phyloP scores from a whole-genome alignment of 805 yeast genomes.

The Phaffomyces thermotolerans region DNA sequence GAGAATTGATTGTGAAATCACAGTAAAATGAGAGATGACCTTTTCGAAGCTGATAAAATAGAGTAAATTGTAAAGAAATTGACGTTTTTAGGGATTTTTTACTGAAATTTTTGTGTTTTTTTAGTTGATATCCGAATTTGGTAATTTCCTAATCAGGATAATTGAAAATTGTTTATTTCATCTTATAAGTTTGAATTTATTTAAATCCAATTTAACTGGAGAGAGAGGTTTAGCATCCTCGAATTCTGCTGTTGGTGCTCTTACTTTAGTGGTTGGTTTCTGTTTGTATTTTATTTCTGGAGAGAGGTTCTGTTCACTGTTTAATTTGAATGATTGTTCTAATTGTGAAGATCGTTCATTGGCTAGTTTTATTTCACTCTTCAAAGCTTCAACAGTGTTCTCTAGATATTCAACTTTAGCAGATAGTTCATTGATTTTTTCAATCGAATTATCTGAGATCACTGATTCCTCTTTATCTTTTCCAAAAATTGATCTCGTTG shows the following conservation, averaged over 20 bases:
- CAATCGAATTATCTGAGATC: constrained; percentile 9
- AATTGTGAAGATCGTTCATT: constrained; percentile 15
- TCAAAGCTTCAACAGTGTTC: constrained; percentile 5
- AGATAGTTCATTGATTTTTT: constrained; percentile 16
- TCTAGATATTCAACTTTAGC: constrained; percentile 10
- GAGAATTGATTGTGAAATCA: background rate
- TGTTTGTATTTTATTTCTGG: constrained; percentile 1
- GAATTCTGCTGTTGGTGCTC: background rate
- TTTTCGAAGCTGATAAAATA: background rate
- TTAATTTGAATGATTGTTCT: constrained; percentile 10
- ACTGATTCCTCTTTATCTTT: constrained; percentile 14
- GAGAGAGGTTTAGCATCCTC: constrained; percentile 16
- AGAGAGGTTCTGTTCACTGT: constrained; percentile 9
- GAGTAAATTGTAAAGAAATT: background rate
- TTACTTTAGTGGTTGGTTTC: background rate
- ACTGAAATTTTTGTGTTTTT: background rate
- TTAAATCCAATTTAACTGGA: constrained; percentile 18
- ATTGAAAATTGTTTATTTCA: constrained; percentile 2
- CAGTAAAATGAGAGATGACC: too few relatives aligned
- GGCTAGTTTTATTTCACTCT: constrained; percentile 14
- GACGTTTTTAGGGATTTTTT: background rate
- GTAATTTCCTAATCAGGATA: background rate
- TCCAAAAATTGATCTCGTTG: constrained; percentile 7
- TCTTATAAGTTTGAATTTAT: constrained; percentile 15
- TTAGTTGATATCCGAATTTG: background rate